phyloP scores from a whole-genome alignment of 2,329 filamentous ascomycete species.

The Blastomyces silverae region DNA sequence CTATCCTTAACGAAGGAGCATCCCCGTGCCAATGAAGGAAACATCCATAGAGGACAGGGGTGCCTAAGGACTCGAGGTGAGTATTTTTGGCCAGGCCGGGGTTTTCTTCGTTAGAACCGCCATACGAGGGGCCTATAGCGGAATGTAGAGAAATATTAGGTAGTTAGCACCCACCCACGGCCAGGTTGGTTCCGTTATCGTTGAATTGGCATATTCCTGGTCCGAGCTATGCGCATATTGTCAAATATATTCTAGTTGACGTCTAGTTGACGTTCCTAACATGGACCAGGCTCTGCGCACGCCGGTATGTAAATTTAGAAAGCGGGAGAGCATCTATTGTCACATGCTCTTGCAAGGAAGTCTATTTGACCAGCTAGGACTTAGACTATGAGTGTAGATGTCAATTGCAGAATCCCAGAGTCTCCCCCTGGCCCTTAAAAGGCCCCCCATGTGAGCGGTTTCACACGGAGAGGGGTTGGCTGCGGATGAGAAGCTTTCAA shows the following conservation, averaged over 20 bases:
- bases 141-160: not conserved
- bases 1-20: not conserved
- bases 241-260: not conserved
- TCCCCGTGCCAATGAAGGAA: not conserved
- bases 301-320: not conserved
- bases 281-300: not conserved
- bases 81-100: not conserved
- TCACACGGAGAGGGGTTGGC: not conserved
- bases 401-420: slow-evolving; percentile 4
- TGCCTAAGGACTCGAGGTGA: not conserved
- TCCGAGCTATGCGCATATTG: not conserved
- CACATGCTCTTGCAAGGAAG: slow-evolving; percentile 9
- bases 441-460: not conserved
- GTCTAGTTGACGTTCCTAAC: not conserved
- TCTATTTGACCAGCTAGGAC: not conserved
- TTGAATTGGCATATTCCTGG: not conserved
- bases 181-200: not conserved
- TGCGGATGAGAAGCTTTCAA: not conserved
- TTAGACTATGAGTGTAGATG: slow-evolving; percentile 1
- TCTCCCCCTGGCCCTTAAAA: not conserved
- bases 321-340: not conserved
- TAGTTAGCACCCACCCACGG: not conserved
- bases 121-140: not conserved
- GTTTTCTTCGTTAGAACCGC: not conserved
- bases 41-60: not conserved